A percentile compares a stretch with the other conserved stretches of the same genome.
These are phyloP conservation scores for Dendrocalamus latiflorus DNA, from an alignment of 202 grass and related monocot genomes.

Conservation along the genomic window DNA sequence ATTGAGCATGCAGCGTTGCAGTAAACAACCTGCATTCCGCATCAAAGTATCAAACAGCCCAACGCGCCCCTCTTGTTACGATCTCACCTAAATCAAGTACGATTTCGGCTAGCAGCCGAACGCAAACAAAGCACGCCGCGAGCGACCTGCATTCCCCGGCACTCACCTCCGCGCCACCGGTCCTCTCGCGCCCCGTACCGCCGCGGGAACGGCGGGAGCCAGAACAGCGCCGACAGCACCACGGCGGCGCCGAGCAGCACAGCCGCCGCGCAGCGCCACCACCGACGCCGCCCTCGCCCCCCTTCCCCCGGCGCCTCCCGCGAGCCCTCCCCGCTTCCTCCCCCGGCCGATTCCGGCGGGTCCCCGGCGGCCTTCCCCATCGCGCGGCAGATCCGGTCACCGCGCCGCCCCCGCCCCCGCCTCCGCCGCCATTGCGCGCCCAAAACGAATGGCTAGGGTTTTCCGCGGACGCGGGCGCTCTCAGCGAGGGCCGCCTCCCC, in stretches of 20 bases:
- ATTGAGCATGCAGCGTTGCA: not conserved
- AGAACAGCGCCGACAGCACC: slow-evolving; percentile 57
- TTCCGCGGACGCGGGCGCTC: not conserved
- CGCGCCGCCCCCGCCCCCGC: not conserved
- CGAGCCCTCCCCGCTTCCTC: not conserved
- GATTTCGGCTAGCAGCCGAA: not conserved
- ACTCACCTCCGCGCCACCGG: not conserved
- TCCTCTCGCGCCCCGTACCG: slow-evolving; percentile 19
- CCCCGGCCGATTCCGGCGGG: slow-evolving; percentile 14
- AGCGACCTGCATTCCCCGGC: slow-evolving; percentile 9
- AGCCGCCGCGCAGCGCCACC: slow-evolving; percentile 41
- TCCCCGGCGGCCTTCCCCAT: slow-evolving; percentile 64
- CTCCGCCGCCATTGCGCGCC: not conserved
- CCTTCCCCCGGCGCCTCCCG: not conserved
- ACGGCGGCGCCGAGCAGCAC: slow-evolving; percentile 52
- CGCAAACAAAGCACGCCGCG: not conserved
- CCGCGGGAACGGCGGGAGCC: slow-evolving; percentile 61
- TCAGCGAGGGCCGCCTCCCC: not conserved
- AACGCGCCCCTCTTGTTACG: not conserved
- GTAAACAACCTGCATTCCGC: not conserved
- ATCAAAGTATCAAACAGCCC: not conserved
- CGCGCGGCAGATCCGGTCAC: slow-evolving; percentile 29
- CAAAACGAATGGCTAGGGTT: not conserved
- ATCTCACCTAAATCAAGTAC: not conserved
- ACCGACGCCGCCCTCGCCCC: slow-evolving; percentile 12